Percentiles rank a stretch among this genome's conserved stretches.
Conservation (phyloP, 441 rosid genomes). For the Omphalea diandra region DNA sequence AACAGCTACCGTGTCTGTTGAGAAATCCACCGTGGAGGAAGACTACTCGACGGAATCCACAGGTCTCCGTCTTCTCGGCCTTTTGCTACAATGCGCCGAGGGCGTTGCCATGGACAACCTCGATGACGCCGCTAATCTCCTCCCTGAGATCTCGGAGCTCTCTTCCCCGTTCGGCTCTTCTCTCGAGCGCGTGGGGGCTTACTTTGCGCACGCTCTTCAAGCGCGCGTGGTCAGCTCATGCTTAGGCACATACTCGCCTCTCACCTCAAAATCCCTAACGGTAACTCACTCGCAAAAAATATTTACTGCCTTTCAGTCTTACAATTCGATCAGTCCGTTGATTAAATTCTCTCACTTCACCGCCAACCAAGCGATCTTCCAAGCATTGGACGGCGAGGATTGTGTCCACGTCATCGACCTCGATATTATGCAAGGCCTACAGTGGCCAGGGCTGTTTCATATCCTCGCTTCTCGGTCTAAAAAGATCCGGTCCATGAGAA, state of each 20-base stretch:
- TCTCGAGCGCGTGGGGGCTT: slow-evolving; percentile 80
- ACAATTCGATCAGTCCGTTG: slow-evolving; percentile 68
- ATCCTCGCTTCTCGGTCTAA: slow-evolving; percentile 78
- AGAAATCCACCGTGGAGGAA: slow-evolving; percentile 27
- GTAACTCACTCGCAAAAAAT: slow-evolving; percentile 58
- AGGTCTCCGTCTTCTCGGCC: slow-evolving; percentile 66
- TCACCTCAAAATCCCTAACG: slow-evolving; percentile 39
- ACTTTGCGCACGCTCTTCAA: slow-evolving; percentile 78
- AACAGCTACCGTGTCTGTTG: slow-evolving; percentile 21
- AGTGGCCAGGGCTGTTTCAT: slow-evolving; percentile 94
- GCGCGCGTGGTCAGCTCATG: slow-evolving; percentile 79
- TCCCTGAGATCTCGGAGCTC: slow-evolving; percentile 69
- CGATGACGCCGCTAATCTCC: slow-evolving; percentile 55
- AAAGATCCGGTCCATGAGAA: slow-evolving; percentile 66
- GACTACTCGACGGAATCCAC: slow-evolving; percentile 40
- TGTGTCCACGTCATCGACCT: slow-evolving; percentile 84
- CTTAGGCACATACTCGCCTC: slow-evolving; percentile 50
- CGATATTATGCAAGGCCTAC: slow-evolving; percentile 95
- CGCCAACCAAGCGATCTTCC: slow-evolving; percentile 87
- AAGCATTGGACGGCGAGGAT: slow-evolving; percentile 75
- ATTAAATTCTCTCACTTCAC: slow-evolving; percentile 92
- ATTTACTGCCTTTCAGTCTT: slow-evolving; percentile 75
- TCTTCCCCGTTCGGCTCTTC: slow-evolving; percentile 85
- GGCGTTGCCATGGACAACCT: slow-evolving; percentile 75
- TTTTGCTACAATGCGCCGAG: slow-evolving; percentile 85